phyloP scores from a whole-genome alignment of 1,284 basidiomycete species.

The Papiliotrema laurentii region DNA sequence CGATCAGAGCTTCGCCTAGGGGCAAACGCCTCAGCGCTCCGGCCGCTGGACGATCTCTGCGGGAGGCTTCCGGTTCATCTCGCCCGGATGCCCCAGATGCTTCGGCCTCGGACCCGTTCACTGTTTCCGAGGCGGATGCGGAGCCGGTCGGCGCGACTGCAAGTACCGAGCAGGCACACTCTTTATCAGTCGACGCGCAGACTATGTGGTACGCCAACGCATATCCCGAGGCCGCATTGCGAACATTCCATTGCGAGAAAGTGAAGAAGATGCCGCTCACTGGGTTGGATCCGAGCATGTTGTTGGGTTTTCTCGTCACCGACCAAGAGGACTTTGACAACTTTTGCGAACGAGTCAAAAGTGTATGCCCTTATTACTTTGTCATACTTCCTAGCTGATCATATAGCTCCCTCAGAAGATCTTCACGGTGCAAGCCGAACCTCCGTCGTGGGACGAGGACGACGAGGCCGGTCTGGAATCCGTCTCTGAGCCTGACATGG shows the following conservation, averaged over 20 bases:
- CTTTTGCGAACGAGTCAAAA: constrained; percentile 63
- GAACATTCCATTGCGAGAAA: constrained; percentile 89
- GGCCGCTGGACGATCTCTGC: neutral
- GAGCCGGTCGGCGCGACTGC: constrained; percentile 1
- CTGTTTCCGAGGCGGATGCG: neutral
- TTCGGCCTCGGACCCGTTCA: constrained; percentile 6
- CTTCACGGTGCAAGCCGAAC: constrained; percentile 78
- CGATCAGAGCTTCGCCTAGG: neutral
- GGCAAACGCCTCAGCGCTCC: constrained; percentile 3
- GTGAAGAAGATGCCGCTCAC: constrained; percentile 88
- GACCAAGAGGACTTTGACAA: constrained; percentile 80
- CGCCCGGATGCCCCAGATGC: neutral
- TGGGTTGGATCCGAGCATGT: constrained; percentile 93
- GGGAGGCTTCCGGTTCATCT: constrained; percentile 10
- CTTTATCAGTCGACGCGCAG: constrained; percentile 26
- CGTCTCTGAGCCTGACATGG: constrained; percentile 61
- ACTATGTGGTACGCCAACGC: constrained; percentile 61
- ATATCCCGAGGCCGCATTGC: constrained; percentile 63
- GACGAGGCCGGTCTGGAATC: constrained; percentile 75
- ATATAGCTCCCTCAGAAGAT: constrained; percentile 66
- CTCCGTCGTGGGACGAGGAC: constrained; percentile 68
- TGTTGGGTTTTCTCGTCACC: constrained; percentile 83
- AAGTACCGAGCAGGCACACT: constrained; percentile 10
- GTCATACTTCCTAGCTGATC: constrained; percentile 4
- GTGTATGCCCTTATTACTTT: constrained; percentile 50